Conservation (phyloP, 1,284 basidiomycete genomes). For the Somion occarium region DNA sequence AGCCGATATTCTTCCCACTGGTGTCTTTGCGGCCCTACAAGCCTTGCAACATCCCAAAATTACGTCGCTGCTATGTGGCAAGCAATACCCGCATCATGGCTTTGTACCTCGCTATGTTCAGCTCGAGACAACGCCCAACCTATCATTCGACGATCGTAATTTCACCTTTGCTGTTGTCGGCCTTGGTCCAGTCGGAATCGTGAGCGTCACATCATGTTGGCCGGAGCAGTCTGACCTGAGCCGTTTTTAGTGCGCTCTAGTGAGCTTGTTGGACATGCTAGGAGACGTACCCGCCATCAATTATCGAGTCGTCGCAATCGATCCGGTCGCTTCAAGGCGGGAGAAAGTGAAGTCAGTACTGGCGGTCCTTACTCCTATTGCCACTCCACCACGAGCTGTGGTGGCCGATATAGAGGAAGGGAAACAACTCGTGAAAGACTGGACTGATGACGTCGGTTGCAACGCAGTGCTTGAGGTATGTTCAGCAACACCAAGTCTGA, state of each 20-base stretch:
- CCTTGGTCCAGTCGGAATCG: slow-evolving; percentile 72
- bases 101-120: slow-evolving; percentile 21
- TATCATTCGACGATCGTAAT: slow-evolving; percentile 35
- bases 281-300: slow-evolving; percentile 31
- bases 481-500: no score
- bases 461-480: slow-evolving; percentile 64
- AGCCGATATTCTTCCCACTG: slow-evolving; percentile 80
- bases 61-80: slow-evolving; percentile 48
- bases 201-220: slow-evolving; percentile 26
- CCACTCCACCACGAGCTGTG: slow-evolving; percentile 39
- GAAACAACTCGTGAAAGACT: slow-evolving; percentile 40
- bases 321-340: slow-evolving; percentile 51
- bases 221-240: not conserved
- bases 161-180: slow-evolving; percentile 65
- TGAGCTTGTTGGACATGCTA: slow-evolving; percentile 63
- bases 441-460: slow-evolving; percentile 55
- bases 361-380: slow-evolving; percentile 34
- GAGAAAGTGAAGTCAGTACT: slow-evolving; percentile 55
- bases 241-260: slow-evolving; percentile 44
- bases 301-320: slow-evolving; percentile 59
- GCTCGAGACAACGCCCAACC: slow-evolving; percentile 15
- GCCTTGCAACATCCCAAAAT: slow-evolving; percentile 69
- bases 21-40: slow-evolving; percentile 72
- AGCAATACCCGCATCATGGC: slow-evolving; percentile 50
- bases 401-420: slow-evolving; percentile 49